phyloP scores from a whole-genome alignment of 2,329 filamentous ascomycete genomes.

The Aspergillus carbonarius region DNA sequence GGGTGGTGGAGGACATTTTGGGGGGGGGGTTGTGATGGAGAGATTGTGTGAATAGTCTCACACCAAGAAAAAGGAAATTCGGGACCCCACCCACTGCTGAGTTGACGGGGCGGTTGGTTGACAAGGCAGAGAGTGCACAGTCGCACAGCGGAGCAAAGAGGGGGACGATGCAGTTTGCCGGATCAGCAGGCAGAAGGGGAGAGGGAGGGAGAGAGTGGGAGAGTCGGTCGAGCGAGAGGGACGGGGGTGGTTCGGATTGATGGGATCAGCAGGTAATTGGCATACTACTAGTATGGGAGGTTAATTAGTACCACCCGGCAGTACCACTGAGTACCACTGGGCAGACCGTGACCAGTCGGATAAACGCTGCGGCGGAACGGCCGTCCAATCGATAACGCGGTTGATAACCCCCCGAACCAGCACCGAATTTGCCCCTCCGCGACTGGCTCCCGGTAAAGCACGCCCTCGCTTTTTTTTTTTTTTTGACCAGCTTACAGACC shows the following conservation, averaged over 20 bases:
- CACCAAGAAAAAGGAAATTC: constrained; percentile 12
- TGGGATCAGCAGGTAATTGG: not conserved
- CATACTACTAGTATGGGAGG: not conserved
- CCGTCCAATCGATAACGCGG: constrained; percentile 31
- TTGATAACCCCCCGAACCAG: constrained; percentile 25
- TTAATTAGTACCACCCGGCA: not conserved
- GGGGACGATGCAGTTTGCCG: not conserved
- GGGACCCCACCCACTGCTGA: not conserved
- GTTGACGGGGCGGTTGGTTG: not conserved
- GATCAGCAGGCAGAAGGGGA: not conserved
- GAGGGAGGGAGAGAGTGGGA: not conserved
- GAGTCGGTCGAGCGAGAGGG: not conserved
- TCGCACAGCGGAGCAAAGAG: constrained; percentile 5
- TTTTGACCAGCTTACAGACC: not conserved
- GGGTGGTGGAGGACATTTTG: constrained; percentile 36
- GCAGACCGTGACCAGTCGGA: constrained; percentile 20
- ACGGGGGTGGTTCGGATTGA: not conserved
- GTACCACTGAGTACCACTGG: not conserved
- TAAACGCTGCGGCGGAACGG: constrained; percentile 25
- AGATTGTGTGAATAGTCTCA: constrained; percentile 13
- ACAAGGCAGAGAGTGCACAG: constrained; percentile 1
- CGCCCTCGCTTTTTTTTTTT: not conserved
- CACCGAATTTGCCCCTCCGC: constrained; percentile 17
- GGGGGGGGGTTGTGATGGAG: constrained; percentile 10
- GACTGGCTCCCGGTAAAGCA: not conserved